Base-by-base conservation (phyloP, 495 filamentous ascomycete genomes). In the Lichina pygmaea region DNA sequence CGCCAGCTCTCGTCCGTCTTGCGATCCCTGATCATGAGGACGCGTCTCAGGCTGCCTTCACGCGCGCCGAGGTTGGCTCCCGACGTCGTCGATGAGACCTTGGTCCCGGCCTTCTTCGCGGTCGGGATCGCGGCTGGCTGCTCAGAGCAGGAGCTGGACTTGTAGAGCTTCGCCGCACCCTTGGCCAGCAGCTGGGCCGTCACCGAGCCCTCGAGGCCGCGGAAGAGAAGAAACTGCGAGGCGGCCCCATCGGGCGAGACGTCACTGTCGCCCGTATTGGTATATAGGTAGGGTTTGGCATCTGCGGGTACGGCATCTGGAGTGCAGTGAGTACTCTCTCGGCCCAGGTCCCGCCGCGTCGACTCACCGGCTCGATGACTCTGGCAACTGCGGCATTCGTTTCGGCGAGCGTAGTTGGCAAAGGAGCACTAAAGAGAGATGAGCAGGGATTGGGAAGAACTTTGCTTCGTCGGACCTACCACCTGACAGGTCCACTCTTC, bases 171-270 rank as follows among this genome's bases (percentile, higher is more conserved):
- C 46, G 74, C 70, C 32, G 85, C 71, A 34, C 81, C 83, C 51
- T 75, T 78, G 0, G 81, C 78, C 2, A 92, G 64, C 10, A 85
- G 63, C 48, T 84, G 71, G 56, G 92, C 85, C 13, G 66, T 79
- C 16, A 84, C 75, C 3, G 75, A 72, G 6, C 70, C 55, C 38
- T 84, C 77, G n/a, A 93, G 62, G 12, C 72, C 72, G 41, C 81
- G 72, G 33, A 93, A 64, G 5, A 93, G 67, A 12, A 93, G 62
- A 48, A 86, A 86, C 44, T 89, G 83, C 2, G 81, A 86, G 1
- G 81, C 72, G 6, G 69, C 68, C 42, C 71, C 69, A 40, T 86
- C 75, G 6, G 77, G 70, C 7, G 78, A 77, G 41, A 73, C 79
- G 58, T 92, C 86, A 39, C 79, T 83, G 52, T 85, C 78, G 16